Base-by-base conservation (phyloP, 2,329 filamentous ascomycete genomes). In the Lachnellula arida region DNA sequence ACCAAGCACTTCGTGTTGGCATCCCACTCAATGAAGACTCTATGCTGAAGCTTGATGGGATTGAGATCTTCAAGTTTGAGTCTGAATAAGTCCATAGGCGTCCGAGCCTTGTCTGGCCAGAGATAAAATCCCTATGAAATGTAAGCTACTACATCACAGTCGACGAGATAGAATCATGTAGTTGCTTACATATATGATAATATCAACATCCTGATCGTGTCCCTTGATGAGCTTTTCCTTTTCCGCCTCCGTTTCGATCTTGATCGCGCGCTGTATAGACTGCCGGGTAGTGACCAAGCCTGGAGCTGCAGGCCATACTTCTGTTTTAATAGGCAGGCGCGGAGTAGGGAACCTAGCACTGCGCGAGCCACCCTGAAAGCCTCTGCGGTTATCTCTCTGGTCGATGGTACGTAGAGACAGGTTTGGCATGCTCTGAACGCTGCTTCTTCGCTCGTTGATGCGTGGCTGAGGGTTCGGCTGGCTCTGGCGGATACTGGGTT, bases 21-120 rank as follows among this genome's bases (percentile, higher is more conserved):
- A 35, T 56, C 43, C 59, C 55, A 61, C 22, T 55, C 40, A 44
- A 65, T 65, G 49, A 54, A 64, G 6, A 69, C 61, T 35, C 54
- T 54, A 25, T 56, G 46, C 6, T 46, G 46, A 1, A 28, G 51
- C 54, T 60, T 59, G 17, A 68, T 32, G 5, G 53, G 32, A 35
- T 66, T 52, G 2, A 68, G 56, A 17, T 61, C 59, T 39, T 66
- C 62, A 23, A 66, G 58, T 14, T 51, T 42, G 1, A 39, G 46
- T 12, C 62, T 60, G 14, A 67, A 53, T 15, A 65, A 35, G 2
- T 58, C 48, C 4, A 28, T 47, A 14, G 63, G 61, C 11, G 32
- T 32, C 3, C 48, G 48, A 11, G 49, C 34, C 5, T 52, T 59
- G 14, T 49, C 50, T 50, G 61, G 63, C 66, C 64, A 68, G 9